phyloP scores from a whole-genome alignment of 192 early-diverging fungal species.

The Entophlyctis helioformis region DNA sequence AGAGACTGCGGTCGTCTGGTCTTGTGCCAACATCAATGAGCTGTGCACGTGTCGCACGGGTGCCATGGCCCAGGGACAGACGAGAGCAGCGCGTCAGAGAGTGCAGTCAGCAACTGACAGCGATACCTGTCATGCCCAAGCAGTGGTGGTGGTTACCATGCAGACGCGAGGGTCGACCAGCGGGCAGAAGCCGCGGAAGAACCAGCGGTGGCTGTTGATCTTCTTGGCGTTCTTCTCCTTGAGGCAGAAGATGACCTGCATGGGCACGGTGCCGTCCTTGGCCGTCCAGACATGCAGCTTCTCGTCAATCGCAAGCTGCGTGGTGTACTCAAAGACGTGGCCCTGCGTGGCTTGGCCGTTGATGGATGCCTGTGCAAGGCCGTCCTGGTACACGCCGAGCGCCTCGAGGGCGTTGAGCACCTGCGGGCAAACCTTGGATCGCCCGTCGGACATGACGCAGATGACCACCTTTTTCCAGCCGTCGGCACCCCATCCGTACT shows the following conservation, averaged over 20 bases:
- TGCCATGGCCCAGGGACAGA: too few relatives aligned
- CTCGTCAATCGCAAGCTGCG: constrained; percentile 60
- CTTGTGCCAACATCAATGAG: constrained; percentile 89
- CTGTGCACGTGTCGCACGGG: too few relatives aligned
- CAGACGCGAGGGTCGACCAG: constrained; percentile 53
- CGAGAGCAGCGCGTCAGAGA: too few relatives aligned
- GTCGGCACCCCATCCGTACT: constrained; percentile 47
- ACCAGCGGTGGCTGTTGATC: constrained; percentile 71
- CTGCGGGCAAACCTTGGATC: constrained; percentile 58
- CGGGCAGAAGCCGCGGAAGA: constrained; percentile 63
- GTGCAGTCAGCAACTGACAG: too few relatives aligned
- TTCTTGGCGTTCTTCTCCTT: constrained; percentile 93
- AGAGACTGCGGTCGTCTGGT: constrained; percentile 69
- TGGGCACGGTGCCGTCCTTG: constrained; percentile 51
- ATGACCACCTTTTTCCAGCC: constrained; percentile 81
- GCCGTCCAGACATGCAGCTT: constrained; percentile 59
- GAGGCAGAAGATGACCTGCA: constrained; percentile 74
- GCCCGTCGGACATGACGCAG: constrained; percentile 70
- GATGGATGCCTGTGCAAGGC: constrained; percentile 53
- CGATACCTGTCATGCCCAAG: constrained; percentile 51
- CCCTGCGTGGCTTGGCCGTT: constrained; percentile 22
- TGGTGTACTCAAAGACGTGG: constrained; percentile 59
- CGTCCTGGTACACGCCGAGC: constrained; percentile 77
- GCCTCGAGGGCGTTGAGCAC: constrained; percentile 60
- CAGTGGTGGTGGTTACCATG: constrained; percentile 47